These are phyloP conservation scores for Wolfiporia cocos DNA, from an alignment of 1,284 basidiomycete genomes.

Conservation along the genomic window DNA sequence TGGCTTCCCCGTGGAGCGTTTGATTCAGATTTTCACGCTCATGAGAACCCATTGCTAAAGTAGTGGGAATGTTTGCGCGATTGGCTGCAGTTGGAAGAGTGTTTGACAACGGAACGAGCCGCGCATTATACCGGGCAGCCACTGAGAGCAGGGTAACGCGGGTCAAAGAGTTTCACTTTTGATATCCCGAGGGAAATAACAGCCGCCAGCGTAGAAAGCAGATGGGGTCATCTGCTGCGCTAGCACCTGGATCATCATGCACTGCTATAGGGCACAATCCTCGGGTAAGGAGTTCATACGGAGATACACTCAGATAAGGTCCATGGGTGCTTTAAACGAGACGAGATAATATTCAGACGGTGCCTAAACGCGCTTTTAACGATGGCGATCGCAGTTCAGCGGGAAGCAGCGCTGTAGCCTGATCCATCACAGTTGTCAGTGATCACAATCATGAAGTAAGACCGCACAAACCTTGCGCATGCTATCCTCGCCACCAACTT, in stretches of 20 bases:
- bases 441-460: constrained; percentile 4
- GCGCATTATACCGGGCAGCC: constrained; percentile 10
- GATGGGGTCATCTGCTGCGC: constrained; percentile 10
- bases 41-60: too few relatives aligned
- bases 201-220: constrained; percentile 8
- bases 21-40: too few relatives aligned
- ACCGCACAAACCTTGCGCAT: constrained; percentile 48
- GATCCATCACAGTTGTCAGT: constrained; percentile 7
- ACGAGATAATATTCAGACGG: neutral
- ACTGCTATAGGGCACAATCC: neutral
- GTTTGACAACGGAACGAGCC: constrained; percentile 28
- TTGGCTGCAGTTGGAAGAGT: too few relatives aligned
- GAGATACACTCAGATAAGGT: neutral
- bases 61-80: too few relatives aligned
- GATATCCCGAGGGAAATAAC: constrained; percentile 14
- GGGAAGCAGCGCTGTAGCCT: constrained; percentile 43
- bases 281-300: too few relatives aligned
- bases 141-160: neutral
- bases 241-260: constrained; percentile 10
- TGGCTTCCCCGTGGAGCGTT: too few relatives aligned
- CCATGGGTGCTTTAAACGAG: neutral
- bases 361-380: constrained; percentile 11
- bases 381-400: constrained; percentile 29
- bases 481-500: constrained; percentile 76
- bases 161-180: constrained; percentile 19